Percentiles rank a stretch among this genome's conserved stretches.
phyloP scores from a whole-genome alignment of 768 basidiomycete genomes.

The Leccinum variicolor region DNA sequence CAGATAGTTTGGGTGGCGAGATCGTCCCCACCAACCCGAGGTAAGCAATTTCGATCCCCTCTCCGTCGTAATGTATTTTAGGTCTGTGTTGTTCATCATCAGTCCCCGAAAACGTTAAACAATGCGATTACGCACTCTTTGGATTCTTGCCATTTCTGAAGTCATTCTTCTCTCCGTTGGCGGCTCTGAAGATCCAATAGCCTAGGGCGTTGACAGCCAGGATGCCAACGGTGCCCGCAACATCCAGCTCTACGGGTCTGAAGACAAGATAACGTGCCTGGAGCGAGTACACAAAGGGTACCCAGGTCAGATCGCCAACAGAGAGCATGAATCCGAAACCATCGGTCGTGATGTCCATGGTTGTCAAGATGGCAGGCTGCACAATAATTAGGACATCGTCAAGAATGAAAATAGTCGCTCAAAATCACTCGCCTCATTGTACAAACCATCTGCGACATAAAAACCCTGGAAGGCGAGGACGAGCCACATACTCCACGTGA shows the following conservation, averaged over 20 bases:
- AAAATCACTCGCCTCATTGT: conserved; percentile 73
- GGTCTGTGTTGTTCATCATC: conserved; percentile 44
- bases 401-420: not conserved
- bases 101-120: not conserved
- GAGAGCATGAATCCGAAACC: conserved; percentile 99
- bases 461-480: conserved; percentile 81
- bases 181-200: conserved; percentile 85
- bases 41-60: conserved; percentile 88
- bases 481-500: conserved; percentile 92
- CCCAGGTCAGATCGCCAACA: conserved; percentile 89
- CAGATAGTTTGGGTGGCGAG: conserved; percentile 92
- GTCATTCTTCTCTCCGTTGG: conserved; percentile 94
- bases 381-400: not conserved
- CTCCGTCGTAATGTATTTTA: conserved; percentile 75
- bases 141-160: conserved; percentile 93
- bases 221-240: conserved; percentile 50
- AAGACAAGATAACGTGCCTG: conserved; percentile 97
- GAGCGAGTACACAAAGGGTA: conserved; percentile 91
- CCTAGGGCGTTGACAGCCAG: conserved; percentile 66
- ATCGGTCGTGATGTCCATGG: conserved; percentile 97
- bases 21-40: conserved; percentile 97
- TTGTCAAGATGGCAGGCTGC: conserved; percentile 85
- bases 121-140: conserved; percentile 59
- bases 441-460: conserved; percentile 85
- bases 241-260: conserved; percentile 74